Percentiles rank a stretch among this genome's conserved stretches.
These are phyloP conservation scores for Rubus idaeus DNA, from an alignment of 306 rosid genomes.

Conservation along the genomic window DNA sequence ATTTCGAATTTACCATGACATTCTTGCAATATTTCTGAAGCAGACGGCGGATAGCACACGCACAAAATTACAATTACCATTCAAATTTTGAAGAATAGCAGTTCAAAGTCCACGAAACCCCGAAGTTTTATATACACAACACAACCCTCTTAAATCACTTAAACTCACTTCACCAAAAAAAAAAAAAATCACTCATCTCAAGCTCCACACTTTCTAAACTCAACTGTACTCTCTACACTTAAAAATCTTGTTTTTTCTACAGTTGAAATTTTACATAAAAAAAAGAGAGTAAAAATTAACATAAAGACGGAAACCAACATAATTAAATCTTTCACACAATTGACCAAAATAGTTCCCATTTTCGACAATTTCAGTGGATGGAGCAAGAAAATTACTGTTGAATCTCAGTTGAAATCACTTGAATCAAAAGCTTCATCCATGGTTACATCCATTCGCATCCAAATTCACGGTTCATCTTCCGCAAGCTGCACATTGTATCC, in stretches of 20 bases:
- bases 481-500: slow-evolving; percentile 65
- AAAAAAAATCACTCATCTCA: not conserved
- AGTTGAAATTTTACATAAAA: slow-evolving; percentile 39
- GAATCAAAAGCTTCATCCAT: slow-evolving; percentile 23
- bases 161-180: slow-evolving; percentile 15
- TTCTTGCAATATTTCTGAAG: not conserved
- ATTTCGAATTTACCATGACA: no score
- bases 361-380: not conserved
- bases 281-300: slow-evolving; percentile 33
- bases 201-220: slow-evolving; percentile 32
- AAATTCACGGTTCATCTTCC: slow-evolving; percentile 56
- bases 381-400: not conserved
- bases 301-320: slow-evolving; percentile 25
- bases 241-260: slow-evolving; percentile 43
- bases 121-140: not conserved
- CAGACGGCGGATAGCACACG: not conserved
- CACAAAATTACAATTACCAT: not conserved
- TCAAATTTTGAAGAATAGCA: not conserved
- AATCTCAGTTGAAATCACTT: not conserved
- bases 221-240: slow-evolving; percentile 42
- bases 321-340: slow-evolving; percentile 29
- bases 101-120: not conserved
- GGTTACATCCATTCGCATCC: not conserved
- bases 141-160: not conserved
- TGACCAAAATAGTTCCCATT: slow-evolving; percentile 19